Percentiles rank a stretch among this genome's conserved stretches.
Evolutionary conservation across 2,329 filamentous ascomycete genomes (phyloP).

Genomic region (Aaosphaeria pasadenensis): DNA sequence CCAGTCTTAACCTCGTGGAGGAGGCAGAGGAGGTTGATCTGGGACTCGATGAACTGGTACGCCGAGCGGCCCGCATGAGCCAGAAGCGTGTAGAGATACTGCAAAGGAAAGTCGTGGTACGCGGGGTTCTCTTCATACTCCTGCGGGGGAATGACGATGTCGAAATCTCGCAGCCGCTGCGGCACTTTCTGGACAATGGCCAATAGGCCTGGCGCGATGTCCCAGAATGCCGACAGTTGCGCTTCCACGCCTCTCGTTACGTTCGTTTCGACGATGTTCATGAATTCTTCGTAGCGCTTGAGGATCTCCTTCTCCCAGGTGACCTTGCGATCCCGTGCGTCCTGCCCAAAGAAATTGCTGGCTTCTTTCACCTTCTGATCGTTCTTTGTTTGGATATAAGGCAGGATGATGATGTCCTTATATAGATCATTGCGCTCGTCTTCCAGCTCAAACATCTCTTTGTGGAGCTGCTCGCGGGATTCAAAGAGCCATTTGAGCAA

Average conservation of each 20-base stretch:
- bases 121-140: constrained; percentile 85
- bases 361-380: constrained; percentile 77
- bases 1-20: constrained; percentile 86
- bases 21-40: constrained; percentile 86
- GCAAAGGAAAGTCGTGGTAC: constrained; percentile 77
- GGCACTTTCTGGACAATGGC: constrained; percentile 80
- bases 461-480: constrained; percentile 81
- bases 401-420: constrained; percentile 75
- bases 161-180: constrained; percentile 55
- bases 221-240: constrained; percentile 94
- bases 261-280: constrained; percentile 76
- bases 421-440: constrained; percentile 85
- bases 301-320: constrained; percentile 70
- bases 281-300: constrained; percentile 71
- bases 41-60: constrained; percentile 94
- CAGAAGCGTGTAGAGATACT: constrained; percentile 85
- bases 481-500: constrained; percentile 97
- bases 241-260: constrained; percentile 85
- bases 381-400: constrained; percentile 72
- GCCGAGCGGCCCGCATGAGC: constrained; percentile 87
- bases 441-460: constrained; percentile 80
- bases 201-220: constrained; percentile 82
- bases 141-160: constrained; percentile 70
- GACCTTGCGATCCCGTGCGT: constrained; percentile 68
- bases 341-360: constrained; percentile 76